A percentile compares a stretch with the other conserved stretches of the same genome.
phyloP scores from a whole-genome alignment of 2,329 filamentous ascomycete genomes.

The Neofusicoccum laricinum region DNA sequence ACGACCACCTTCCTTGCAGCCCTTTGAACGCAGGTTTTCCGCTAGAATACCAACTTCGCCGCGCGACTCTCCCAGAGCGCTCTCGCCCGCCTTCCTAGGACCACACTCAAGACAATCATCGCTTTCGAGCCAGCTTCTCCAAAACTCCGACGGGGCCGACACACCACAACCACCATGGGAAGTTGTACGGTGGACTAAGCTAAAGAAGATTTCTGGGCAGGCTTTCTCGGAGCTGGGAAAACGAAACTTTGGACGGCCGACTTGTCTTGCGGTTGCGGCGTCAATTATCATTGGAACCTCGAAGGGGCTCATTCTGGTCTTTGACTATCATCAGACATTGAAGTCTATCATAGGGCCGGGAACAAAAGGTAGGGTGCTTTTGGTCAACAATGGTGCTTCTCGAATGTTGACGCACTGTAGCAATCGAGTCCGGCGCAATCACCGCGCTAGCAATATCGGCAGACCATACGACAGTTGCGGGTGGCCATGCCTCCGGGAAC shows the following conservation, averaged over 20 bases:
- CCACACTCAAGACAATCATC: conserved; percentile 79
- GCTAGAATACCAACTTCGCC: conserved; percentile 72
- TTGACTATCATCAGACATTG: conserved; percentile 94
- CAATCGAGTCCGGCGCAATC: conserved; percentile 84
- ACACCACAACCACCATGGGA: conserved; percentile 86
- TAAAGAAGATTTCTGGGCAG: conserved; percentile 84
- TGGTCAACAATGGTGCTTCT: conserved; percentile 28
- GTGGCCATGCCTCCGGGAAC: conserved; percentile 81
- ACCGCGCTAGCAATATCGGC: conserved; percentile 88
- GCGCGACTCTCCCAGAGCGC: conserved; percentile 61
- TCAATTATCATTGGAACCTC: conserved; percentile 88
- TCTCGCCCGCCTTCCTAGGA: conserved; percentile 75
- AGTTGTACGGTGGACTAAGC: conserved; percentile 90
- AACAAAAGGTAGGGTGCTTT: conserved; percentile 66
- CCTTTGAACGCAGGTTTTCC: conserved; percentile 93
- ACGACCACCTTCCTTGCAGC: conserved; percentile 79
- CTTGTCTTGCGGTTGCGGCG: conserved; percentile 83
- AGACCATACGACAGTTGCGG: conserved; percentile 87
- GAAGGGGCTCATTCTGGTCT: conserved; percentile 90
- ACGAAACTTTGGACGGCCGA: conserved; percentile 88
- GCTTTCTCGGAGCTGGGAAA: conserved; percentile 89
- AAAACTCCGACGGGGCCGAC: conserved; percentile 60
- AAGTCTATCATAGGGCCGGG: conserved; percentile 92
- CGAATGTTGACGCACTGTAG: conserved; percentile 43
- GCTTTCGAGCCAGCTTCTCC: conserved; percentile 64